Evolutionary conservation across 2,329 filamentous ascomycete species (phyloP).

Genomic region (Chaetomiaceae sp.): DNA sequence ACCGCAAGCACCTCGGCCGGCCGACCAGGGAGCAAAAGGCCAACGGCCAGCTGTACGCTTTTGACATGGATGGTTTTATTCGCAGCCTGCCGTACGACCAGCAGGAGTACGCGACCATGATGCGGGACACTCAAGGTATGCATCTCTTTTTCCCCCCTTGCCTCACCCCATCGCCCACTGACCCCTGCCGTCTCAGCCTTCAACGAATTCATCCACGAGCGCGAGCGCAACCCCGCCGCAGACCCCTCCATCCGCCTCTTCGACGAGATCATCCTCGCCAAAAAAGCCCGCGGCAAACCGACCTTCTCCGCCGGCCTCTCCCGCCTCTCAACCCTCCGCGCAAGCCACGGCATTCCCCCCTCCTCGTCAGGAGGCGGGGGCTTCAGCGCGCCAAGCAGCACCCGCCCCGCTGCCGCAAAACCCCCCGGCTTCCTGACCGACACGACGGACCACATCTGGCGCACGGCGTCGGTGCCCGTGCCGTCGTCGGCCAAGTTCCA

Average conservation of each 20-base stretch:
- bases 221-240: conserved; percentile 60
- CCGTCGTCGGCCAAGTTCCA: conserved; percentile 59
- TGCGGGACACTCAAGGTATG: conserved; percentile 63
- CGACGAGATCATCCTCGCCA: conserved; percentile 78
- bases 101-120: conserved; percentile 59
- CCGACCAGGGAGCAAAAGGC: conserved; percentile 58
- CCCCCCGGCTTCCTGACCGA: conserved; percentile 63
- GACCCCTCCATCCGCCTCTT: conserved; percentile 70
- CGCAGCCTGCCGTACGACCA: conserved; percentile 62
- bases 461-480: conserved; percentile 58
- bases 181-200: conserved; percentile 47
- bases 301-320: conserved; percentile 62
- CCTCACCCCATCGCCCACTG: conserved; percentile 1
- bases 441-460: conserved; percentile 74
- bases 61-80: conserved; percentile 63
- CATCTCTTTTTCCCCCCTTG: conserved; percentile 4
- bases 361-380: conserved; percentile 33
- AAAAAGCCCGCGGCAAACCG: conserved; percentile 62
- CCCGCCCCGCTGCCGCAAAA: conserved; percentile 30
- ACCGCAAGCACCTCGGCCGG: conserved; percentile 58
- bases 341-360: conserved; percentile 48
- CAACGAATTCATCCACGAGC: conserved; percentile 81
- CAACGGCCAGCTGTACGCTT: conserved; percentile 56
- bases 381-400: conserved; percentile 27
- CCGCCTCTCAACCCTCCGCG: conserved; percentile 56